These are phyloP conservation scores for Tylopilus subfusipes DNA, from an alignment of 768 basidiomycete species.

Conservation along the genomic window DNA sequence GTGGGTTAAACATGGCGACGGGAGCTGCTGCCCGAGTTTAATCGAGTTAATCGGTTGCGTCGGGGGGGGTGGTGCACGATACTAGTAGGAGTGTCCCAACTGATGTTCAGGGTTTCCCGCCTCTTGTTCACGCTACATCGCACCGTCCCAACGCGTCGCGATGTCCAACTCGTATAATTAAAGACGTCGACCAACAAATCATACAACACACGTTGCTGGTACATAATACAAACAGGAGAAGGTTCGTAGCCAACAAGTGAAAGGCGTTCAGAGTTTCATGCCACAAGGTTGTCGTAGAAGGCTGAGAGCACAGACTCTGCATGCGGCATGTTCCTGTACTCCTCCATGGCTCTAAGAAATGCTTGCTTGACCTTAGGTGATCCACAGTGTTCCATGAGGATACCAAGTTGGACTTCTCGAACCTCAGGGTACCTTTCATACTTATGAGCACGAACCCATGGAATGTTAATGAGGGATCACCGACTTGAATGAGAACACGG, in stretches of 20 bases:
- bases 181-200: no score
- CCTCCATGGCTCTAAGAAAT: constrained; percentile 7
- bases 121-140: background rate
- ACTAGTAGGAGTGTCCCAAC: background rate
- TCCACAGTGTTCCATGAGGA: constrained; percentile 7
- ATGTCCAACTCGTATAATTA: no score
- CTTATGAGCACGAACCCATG: background rate
- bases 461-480: background rate
- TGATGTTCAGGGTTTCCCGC: background rate
- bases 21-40: constrained; percentile 91
- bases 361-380: constrained; percentile 14
- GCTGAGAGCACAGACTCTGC: constrained; percentile 11
- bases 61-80: constrained; percentile 53
- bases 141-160: no score
- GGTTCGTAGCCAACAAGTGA: background rate
- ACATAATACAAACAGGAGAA: background rate
- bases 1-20: constrained; percentile 83
- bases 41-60: constrained; percentile 66
- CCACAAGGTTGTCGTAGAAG: constrained; percentile 15
- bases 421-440: constrained; percentile 16
- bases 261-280: background rate
- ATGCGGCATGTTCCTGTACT: constrained; percentile 6
- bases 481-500: constrained; percentile 25
- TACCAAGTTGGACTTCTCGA: constrained; percentile 15
- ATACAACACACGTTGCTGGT: background rate